phyloP scores from a whole-genome alignment of 495 filamentous ascomycete species.

The Copromyces sp. region DNA sequence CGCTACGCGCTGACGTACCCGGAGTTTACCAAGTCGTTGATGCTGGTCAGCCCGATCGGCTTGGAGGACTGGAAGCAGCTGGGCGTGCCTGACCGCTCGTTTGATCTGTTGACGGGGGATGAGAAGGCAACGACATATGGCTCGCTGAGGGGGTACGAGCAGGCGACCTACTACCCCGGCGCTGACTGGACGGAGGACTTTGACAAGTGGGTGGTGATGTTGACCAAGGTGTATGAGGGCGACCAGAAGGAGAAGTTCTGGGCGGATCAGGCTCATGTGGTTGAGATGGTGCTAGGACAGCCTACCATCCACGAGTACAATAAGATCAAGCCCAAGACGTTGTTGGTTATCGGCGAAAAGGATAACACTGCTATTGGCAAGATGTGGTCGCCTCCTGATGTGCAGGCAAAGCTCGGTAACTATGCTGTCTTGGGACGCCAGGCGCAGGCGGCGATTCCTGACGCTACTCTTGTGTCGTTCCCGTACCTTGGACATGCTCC shows the following conservation, averaged over 20 bases:
- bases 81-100: slow-evolving; percentile 29
- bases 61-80: slow-evolving; percentile 35
- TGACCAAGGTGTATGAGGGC: slow-evolving; percentile 33
- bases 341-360: slow-evolving; percentile 30
- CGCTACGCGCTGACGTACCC: slow-evolving; percentile 37
- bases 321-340: slow-evolving; percentile 21
- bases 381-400: slow-evolving; percentile 32
- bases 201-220: slow-evolving; percentile 38
- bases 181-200: slow-evolving; percentile 24
- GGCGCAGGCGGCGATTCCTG: slow-evolving; percentile 28
- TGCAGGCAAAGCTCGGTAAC: slow-evolving; percentile 29
- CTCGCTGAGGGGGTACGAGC: slow-evolving; percentile 31
- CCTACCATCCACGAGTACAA: slow-evolving; percentile 36
- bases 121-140: slow-evolving; percentile 27
- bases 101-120: slow-evolving; percentile 18
- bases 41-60: slow-evolving; percentile 32
- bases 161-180: slow-evolving; percentile 33
- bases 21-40: slow-evolving; percentile 14
- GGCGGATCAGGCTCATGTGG: slow-evolving; percentile 25
- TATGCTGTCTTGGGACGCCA: slow-evolving; percentile 32
- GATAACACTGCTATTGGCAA: slow-evolving; percentile 38
- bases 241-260: slow-evolving; percentile 21
- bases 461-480: slow-evolving; percentile 31
- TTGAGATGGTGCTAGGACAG: slow-evolving; percentile 35
- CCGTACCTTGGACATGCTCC: slow-evolving; percentile 33